A percentile compares a stretch with the other conserved stretches of the same genome.
Evolutionary conservation across 305 asterid species (phyloP).

Genomic region (Rubia balearica): DNA sequence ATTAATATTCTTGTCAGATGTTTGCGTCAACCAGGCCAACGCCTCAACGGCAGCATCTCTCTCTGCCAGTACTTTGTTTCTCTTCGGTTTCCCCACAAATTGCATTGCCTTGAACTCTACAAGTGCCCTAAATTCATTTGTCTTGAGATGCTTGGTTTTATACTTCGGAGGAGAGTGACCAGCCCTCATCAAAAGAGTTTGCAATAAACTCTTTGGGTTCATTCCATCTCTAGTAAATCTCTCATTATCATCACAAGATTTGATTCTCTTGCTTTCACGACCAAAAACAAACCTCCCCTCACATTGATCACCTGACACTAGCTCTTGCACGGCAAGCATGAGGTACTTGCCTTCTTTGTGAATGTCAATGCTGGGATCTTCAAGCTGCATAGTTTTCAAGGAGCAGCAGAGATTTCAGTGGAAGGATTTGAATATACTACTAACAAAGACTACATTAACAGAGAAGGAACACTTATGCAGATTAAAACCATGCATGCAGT

Average conservation of each 20-base stretch:
- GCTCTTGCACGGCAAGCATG: slow-evolving; percentile 83
- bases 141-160: slow-evolving; percentile 89
- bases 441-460: not conserved
- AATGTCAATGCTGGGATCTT: slow-evolving; percentile 73
- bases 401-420: slow-evolving; percentile 6
- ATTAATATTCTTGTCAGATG: slow-evolving; percentile 43
- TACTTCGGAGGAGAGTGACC: slow-evolving; percentile 96
- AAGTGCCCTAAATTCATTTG: slow-evolving; percentile 83
- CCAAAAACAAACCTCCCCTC: slow-evolving; percentile 93
- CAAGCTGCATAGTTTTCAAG: slow-evolving; percentile 47
- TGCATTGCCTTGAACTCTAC: slow-evolving; percentile 97
- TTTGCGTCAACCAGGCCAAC: slow-evolving; percentile 84
- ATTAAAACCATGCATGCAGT: not conserved
- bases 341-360: slow-evolving; percentile 93
- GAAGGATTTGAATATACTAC: slow-evolving; percentile 2
- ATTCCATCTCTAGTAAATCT: slow-evolving; percentile 82
- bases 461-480: not conserved
- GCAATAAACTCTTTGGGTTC: slow-evolving; percentile 90
- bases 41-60: slow-evolving; percentile 96
- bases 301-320: slow-evolving; percentile 80
- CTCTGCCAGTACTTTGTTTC: slow-evolving; percentile 78
- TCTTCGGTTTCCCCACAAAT: slow-evolving; percentile 93
- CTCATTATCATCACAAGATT: slow-evolving; percentile 42
- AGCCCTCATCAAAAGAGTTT: slow-evolving; percentile 91
- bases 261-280: slow-evolving; percentile 68